Evolutionary conservation across 225 moss, liverwort and hornwort species (phyloP).

Genomic region (Pseudoscleropodium purum): DNA sequence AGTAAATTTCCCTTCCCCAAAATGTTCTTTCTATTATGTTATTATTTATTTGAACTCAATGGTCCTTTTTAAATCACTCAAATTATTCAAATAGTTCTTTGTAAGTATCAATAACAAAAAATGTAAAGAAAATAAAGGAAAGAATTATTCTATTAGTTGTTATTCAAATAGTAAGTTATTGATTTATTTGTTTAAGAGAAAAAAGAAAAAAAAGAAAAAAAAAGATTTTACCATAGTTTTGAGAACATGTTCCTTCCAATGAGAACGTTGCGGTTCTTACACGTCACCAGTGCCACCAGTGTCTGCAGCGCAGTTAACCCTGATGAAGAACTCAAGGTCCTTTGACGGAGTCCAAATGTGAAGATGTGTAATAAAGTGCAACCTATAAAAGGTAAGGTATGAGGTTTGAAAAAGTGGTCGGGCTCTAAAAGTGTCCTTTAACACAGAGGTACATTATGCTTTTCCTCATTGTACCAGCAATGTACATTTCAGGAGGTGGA

Average conservation of each 20-base stretch:
- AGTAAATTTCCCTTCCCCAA: not conserved
- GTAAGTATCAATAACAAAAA: too few species aligned
- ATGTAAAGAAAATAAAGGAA: accelerated
- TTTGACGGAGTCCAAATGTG: not conserved
- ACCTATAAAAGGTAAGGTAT: not conserved
- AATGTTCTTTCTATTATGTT: too few species aligned
- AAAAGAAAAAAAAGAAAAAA: not conserved
- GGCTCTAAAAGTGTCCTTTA: not conserved
- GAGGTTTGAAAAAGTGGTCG: accelerated
- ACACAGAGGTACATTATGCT: not conserved
- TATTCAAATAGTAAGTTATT: not conserved
- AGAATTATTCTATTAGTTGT: not conserved
- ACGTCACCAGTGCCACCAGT: not conserved
- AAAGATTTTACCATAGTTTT: not conserved
- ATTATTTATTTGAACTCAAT: not conserved
- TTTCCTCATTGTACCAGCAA: not conserved
- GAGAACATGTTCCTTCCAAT: too few species aligned
- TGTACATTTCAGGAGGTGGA: not conserved
- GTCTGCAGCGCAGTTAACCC: not conserved
- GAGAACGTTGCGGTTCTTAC: not conserved
- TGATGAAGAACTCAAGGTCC: not conserved
- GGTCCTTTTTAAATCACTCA: not conserved
- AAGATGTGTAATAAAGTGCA: not conserved
- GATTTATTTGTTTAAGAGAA: too few species aligned
- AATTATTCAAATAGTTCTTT: not conserved